Evolutionary conservation across 805 yeast genomes (phyloP), one percentile per base, ranked within the genome.

Genomic region (Lachancea nothofagi): DNA sequence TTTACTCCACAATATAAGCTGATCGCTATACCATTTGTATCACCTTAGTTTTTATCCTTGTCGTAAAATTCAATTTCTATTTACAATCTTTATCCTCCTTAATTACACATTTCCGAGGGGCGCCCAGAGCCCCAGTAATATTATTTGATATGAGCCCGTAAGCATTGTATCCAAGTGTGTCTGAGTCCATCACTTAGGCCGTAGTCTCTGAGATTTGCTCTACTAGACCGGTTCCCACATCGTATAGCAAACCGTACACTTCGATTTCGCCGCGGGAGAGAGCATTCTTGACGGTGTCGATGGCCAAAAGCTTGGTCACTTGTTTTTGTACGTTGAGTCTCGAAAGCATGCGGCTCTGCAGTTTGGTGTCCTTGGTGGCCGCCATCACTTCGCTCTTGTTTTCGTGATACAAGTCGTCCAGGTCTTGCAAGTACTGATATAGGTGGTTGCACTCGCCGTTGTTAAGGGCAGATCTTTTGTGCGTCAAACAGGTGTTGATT

Each of bases 171-270:
- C n/a, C n/a, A n/a, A n/a, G n/a, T n/a, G n/a, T n/a, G n/a, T n/a
- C n/a, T n/a, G n/a, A n/a, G n/a, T 23, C 25, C 9, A 23, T 36
- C 35, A 24, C 25, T 23, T 23, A 23, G 10, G 25, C 25, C 7
- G 25, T 23, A 26, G 14, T 31, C 26, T 31, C 34, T 4, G 34
- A 31, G 33, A 72, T 55, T 44, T 61, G 61, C 44, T 62, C 68
- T 41, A 87, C 66, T 22, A 71, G 68, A 18, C 96, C 97, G 12
- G 83, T 73, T 25, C 74, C 78, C 18, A 87, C 95, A 56, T 88
- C 87, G 65, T 87, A 89, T 36, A 89, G 73, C 54, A 88, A 62
- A 0, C 96, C 96, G 71, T 84, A 78, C 30, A 89, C 80, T 57
- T 83, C 82, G 26, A 89, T 70, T 10, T 78, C 75, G 8, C 81